phyloP scores from a whole-genome alignment of 495 filamentous ascomycete genomes.

The Talaromyces wortmannii region DNA sequence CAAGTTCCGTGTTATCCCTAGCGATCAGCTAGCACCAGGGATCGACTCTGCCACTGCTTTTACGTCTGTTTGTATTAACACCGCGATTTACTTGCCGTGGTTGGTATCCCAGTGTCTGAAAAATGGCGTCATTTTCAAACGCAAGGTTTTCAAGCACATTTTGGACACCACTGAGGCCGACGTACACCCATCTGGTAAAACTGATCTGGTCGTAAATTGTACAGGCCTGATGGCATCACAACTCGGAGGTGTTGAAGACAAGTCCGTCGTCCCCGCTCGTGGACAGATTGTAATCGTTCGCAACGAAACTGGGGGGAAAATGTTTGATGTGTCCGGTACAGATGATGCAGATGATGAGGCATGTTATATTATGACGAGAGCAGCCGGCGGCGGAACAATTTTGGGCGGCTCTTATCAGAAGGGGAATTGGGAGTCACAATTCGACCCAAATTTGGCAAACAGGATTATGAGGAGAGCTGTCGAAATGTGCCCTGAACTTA shows the following conservation, averaged over 20 bases:
- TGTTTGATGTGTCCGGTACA: conserved; percentile 63
- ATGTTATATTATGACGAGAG: background rate
- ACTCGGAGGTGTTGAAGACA: conserved; percentile 80
- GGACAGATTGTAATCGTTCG: conserved; percentile 87
- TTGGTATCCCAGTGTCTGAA: conserved; percentile 68
- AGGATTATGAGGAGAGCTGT: conserved; percentile 87
- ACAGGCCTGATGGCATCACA: conserved; percentile 68
- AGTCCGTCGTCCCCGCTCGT: conserved; percentile 64
- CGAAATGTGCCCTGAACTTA: conserved; percentile 63
- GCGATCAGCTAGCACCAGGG: background rate
- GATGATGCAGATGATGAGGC: conserved; percentile 50
- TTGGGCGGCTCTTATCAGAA: conserved; percentile 85
- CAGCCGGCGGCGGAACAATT: conserved; percentile 62
- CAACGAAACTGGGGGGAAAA: conserved; percentile 67
- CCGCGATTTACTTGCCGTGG: conserved; percentile 79
- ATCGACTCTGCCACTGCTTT: conserved; percentile 35
- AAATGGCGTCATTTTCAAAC: conserved; percentile 59
- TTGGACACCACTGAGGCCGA: conserved; percentile 49
- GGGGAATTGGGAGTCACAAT: conserved; percentile 72
- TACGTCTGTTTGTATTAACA: conserved; percentile 87
- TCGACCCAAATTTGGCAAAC: conserved; percentile 72
- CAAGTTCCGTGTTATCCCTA: background rate
- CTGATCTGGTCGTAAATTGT: conserved; percentile 78
- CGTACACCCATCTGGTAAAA: conserved; percentile 58
- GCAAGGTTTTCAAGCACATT: conserved; percentile 60